These are phyloP conservation scores for Aspergillus egyptiacus DNA, from an alignment of 495 filamentous ascomycete genomes.

Conservation along the genomic window DNA sequence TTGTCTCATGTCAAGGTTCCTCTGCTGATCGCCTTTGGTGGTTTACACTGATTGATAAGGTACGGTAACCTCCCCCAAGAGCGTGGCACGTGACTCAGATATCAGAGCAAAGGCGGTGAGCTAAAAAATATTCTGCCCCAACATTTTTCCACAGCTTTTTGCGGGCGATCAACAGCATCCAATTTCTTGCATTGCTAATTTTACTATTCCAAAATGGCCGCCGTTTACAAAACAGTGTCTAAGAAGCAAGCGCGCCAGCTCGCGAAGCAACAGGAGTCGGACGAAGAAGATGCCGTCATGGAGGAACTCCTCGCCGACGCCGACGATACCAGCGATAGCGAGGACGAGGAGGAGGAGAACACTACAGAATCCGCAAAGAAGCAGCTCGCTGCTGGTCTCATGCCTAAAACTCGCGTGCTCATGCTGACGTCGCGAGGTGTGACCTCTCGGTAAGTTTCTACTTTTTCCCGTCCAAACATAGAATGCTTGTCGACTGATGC, in stretches of 20 bases:
- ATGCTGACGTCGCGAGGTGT: slow-evolving; percentile 87
- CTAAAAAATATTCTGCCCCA: slow-evolving; percentile 41
- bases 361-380: slow-evolving; percentile 32
- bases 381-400: slow-evolving; percentile 36
- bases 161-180: slow-evolving; percentile 11
- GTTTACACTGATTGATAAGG: too few relatives aligned
- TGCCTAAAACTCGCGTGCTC: slow-evolving; percentile 66
- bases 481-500: not conserved
- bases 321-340: slow-evolving; percentile 45
- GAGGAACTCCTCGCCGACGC: slow-evolving; percentile 35
- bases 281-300: slow-evolving; percentile 38
- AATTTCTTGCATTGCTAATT: slow-evolving; percentile 1
- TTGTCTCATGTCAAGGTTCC: too few relatives aligned
- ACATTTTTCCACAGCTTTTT: slow-evolving; percentile 26
- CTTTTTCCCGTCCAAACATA: not conserved
- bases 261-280: slow-evolving; percentile 27
- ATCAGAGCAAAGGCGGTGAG: slow-evolving; percentile 27
- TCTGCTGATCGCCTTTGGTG: too few relatives aligned
- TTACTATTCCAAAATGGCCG: slow-evolving; percentile 61
- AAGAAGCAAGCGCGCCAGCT: slow-evolving; percentile 47
- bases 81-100: slow-evolving; percentile 22
- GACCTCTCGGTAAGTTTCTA: slow-evolving; percentile 63
- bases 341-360: slow-evolving; percentile 39
- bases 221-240: slow-evolving; percentile 90
- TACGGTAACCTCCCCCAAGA: too few relatives aligned